Conservation (phyloP, 129 eudicot genomes). For the Saposhnikovia divaricata region DNA sequence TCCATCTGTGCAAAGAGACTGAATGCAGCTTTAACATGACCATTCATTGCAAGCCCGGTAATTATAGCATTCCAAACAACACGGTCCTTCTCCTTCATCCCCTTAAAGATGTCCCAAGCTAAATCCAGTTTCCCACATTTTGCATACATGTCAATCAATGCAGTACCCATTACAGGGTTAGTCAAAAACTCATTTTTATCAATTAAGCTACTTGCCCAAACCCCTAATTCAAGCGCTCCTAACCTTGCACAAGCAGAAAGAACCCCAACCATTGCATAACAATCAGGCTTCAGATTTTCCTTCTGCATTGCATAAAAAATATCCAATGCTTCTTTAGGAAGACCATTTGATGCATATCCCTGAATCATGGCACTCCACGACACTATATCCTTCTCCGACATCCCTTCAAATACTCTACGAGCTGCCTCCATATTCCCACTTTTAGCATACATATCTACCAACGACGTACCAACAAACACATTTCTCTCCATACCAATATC, state of each 20-base stretch:
- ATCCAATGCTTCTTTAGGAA: slow-evolving; percentile 77
- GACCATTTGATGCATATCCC: slow-evolving; percentile 77
- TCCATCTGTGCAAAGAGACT: slow-evolving; percentile 45
- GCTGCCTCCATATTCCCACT: slow-evolving; percentile 63
- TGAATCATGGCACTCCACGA: slow-evolving; percentile 88
- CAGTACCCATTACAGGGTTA: slow-evolving; percentile 69
- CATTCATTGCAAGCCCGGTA: slow-evolving; percentile 66
- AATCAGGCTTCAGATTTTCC: slow-evolving; percentile 43
- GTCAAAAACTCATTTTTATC: slow-evolving; percentile 39
- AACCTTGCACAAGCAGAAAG: slow-evolving; percentile 76
- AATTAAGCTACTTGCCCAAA: slow-evolving; percentile 55
- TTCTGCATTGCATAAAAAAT: slow-evolving; percentile 46
- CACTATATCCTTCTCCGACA: slow-evolving; percentile 71
- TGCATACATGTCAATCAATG: slow-evolving; percentile 80
- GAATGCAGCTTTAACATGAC: slow-evolving; percentile 49
- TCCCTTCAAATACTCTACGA: slow-evolving; percentile 49
- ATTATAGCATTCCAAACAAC: slow-evolving; percentile 75
- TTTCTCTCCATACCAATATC: slow-evolving; percentile 46
- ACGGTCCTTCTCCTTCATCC: slow-evolving; percentile 57
- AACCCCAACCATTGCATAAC: slow-evolving; percentile 67
- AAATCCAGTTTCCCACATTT: slow-evolving; percentile 59
- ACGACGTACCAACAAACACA: slow-evolving; percentile 53
- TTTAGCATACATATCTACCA: slow-evolving; percentile 68
- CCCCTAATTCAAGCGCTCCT: slow-evolving; percentile 75
- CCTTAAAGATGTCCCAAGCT: slow-evolving; percentile 64